These are phyloP conservation scores for Arthrobotrys conoides DNA, from an alignment of 2,329 filamentous ascomycete species.

Conservation along the genomic window DNA sequence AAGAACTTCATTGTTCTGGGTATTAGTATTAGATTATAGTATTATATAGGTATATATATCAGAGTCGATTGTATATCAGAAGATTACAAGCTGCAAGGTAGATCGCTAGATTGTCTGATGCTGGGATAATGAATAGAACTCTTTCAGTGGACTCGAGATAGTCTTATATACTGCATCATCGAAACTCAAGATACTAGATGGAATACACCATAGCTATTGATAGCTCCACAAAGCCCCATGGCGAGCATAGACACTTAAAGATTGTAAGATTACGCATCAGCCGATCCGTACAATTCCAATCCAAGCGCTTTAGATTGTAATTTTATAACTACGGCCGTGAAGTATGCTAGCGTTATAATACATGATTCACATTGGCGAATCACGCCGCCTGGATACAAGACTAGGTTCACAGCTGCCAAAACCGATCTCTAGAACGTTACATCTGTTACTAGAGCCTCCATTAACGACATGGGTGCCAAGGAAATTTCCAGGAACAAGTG, in stretches of 20 bases:
- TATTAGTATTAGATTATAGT: slow-evolving; percentile 6
- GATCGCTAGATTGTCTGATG: neutral
- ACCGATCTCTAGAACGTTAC: neutral
- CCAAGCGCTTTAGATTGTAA: slow-evolving; percentile 4
- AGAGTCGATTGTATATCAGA: neutral
- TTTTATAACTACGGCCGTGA: neutral
- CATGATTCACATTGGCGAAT: no score
- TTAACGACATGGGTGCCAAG: neutral
- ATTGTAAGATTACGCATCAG: slow-evolving; percentile 1
- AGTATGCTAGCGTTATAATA: neutral
- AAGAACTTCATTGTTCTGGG: slow-evolving; percentile 13
- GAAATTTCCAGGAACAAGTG: neutral
- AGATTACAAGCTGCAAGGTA: neutral
- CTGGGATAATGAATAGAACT: neutral
- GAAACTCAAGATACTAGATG: neutral
- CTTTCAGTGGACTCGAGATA: no score
- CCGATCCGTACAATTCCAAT: neutral
- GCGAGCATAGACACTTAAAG: slow-evolving; percentile 3
- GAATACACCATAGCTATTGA: neutral
- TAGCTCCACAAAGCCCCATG: neutral
- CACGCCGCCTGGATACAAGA: no score
- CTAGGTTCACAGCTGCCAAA: neutral
- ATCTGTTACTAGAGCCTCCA: neutral
- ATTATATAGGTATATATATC: neutral
- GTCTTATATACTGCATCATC: neutral